phyloP scores from a whole-genome alignment of 106 monocot species.

The Dendrobium officinale region DNA sequence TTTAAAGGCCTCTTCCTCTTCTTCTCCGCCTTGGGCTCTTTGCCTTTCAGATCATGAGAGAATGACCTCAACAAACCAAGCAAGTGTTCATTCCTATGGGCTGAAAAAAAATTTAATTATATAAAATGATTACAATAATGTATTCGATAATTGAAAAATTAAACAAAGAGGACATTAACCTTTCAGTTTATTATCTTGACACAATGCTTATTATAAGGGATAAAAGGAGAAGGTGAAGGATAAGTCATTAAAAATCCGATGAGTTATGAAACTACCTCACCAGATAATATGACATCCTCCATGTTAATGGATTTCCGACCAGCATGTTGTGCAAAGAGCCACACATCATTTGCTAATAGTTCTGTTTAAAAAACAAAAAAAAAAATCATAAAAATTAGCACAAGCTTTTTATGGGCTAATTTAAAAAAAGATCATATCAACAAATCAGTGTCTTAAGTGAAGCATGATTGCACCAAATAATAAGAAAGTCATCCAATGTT shows the following conservation, averaged over 20 bases:
- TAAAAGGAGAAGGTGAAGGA: not conserved
- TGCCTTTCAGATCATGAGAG: conserved; percentile 67
- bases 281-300: conserved; percentile 88
- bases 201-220: not conserved
- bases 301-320: conserved; percentile 74
- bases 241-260: not conserved
- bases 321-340: conserved; percentile 83
- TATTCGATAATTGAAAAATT: not conserved
- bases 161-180: not conserved
- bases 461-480: too few species aligned
- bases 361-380: conserved; percentile 30
- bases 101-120: conserved; percentile 21
- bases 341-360: conserved; percentile 68
- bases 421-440: not conserved
- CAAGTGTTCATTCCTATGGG: conserved; percentile 81
- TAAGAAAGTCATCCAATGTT: too few species aligned
- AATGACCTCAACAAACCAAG: conserved; percentile 49
- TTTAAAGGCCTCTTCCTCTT: conserved; percentile 68
- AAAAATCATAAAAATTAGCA: not conserved
- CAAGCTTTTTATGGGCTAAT: not conserved
- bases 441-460: too few species aligned
- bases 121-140: not conserved
- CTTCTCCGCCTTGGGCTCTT: conserved; percentile 59
- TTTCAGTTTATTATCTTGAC: not conserved
- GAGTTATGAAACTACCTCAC: conserved; percentile 10